Evolutionary conservation across 2,329 filamentous ascomycete genomes (phyloP).

Genomic region (Alternaria arborescens): DNA sequence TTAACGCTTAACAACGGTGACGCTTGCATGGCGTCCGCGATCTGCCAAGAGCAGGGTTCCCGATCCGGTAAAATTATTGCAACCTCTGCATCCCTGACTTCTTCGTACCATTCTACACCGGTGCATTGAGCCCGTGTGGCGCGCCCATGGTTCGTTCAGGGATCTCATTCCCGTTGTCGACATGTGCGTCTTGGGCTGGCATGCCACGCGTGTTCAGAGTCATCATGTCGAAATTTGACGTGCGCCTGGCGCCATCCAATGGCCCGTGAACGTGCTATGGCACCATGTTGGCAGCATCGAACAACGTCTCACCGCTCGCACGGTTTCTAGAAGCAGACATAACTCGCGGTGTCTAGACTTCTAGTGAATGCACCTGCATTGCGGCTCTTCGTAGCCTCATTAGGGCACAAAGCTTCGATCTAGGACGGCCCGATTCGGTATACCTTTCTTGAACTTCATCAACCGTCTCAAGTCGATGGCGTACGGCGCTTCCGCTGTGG

Average conservation of each 20-base stretch:
- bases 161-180: conserved; percentile 11
- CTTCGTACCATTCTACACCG: not conserved
- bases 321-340: not conserved
- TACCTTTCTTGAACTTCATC: conserved; percentile 2
- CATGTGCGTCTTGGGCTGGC: conserved; percentile 8
- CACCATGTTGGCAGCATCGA: conserved; percentile 21
- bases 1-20: conserved; percentile 35
- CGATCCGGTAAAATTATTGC: conserved; percentile 30
- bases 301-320: conserved; percentile 24
- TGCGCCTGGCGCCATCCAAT: conserved; percentile 27
- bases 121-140: not conserved
- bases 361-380: conserved; percentile 17
- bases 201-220: conserved; percentile 28
- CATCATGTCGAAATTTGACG: conserved; percentile 25
- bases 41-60: conserved; percentile 16
- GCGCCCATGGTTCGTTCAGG: conserved; percentile 10
- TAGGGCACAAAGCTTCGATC: conserved; percentile 5
- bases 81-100: conserved; percentile 27
- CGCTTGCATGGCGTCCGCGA: conserved; percentile 16
- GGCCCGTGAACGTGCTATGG: conserved; percentile 23
- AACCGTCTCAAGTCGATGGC: not conserved
- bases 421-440: conserved; percentile 13
- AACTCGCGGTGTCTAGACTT: conserved; percentile 6
- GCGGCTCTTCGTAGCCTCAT: conserved; percentile 16
- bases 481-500: conserved; percentile 9